phyloP scores from a whole-genome alignment of 148 eudicot species.

The Heliamphora exappendiculata region DNA sequence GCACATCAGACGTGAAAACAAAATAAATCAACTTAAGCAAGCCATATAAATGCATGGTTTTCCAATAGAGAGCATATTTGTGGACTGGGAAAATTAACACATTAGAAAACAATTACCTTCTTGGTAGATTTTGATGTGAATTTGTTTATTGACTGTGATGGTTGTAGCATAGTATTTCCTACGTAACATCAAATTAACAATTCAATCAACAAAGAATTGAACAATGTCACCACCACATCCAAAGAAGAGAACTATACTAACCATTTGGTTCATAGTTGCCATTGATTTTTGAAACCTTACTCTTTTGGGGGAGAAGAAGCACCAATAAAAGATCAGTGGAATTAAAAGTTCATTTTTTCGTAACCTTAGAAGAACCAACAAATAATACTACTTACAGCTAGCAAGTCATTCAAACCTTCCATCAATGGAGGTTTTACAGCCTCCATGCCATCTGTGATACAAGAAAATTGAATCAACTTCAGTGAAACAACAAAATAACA shows the following conservation, averaged over 20 bases:
- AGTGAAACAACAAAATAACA: neutral
- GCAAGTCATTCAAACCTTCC: constrained; percentile 59
- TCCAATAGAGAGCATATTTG: neutral
- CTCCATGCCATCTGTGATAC: neutral
- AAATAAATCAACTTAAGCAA: neutral
- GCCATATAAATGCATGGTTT: neutral
- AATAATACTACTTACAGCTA: constrained; percentile 48
- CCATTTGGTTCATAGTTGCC: constrained; percentile 54
- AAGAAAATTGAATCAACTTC: neutral
- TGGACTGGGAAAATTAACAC: neutral
- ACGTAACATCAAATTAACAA: constrained; percentile 12
- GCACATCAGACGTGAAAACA: neutral
- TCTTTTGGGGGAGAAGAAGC: constrained; percentile 34
- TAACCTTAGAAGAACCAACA: neutral
- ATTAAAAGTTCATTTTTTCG: neutral
- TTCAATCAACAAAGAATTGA: neutral
- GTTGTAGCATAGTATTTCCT: constrained; percentile 40
- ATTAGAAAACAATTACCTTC: constrained; percentile 33
- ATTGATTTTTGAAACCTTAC: constrained; percentile 22
- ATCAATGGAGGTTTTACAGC: constrained; percentile 48
- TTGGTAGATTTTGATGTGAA: constrained; percentile 50
- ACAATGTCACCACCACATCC: neutral
- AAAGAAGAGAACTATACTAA: constrained; percentile 22
- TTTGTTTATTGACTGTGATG: constrained; percentile 32
- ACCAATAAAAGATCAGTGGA: constrained; percentile 6